Base-by-base conservation (phyloP, 768 basidiomycete genomes). In the Naematelia encephala region DNA sequence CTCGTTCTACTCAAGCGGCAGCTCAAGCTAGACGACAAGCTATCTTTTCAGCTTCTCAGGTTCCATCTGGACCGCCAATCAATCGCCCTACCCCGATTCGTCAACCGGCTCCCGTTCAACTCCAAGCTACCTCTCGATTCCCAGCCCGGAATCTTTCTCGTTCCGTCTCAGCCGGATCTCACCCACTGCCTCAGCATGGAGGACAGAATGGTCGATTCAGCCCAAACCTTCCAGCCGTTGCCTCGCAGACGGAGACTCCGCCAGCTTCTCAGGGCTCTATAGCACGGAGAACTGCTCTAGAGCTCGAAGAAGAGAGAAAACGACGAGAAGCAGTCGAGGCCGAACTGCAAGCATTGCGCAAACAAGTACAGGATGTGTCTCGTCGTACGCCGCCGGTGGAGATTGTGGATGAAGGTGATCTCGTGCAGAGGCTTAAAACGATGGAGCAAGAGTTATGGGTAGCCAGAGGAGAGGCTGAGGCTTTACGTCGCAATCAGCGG, bases 391-490 rank as follows among this genome's bases (percentile, higher is more conserved):
- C 21, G 23, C 39, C 14, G 22, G 50, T 19, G 25, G 42, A 29
- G 23, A 12, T 26, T 3, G 46, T 22, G 54, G 51, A 52, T 26
- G 52, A 50, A n/a, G 61, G 50, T 16, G 57, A 55, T 4, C 34
- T 52, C 2, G 54, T 55, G 47, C 23, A 56, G 28, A 61, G 48
- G 47, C 50, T 59, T 2, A 52, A 60, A 29, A 61, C 54, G 19
- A 23, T 73, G n/a, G 61, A 70, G 44, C 29, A 50, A 10, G 59
- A 70, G 45, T 39, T 73, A 0, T 73, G 66, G 61, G 57, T 50
- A n/a, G 64, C 66, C 0, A 57, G 64, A 50, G 71, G 71, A 2
- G 68, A 66, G 64, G 71, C 64, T 1, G 62, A 64, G 46, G 67
- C 52, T 5, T 21, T 73, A 19, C 60, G 68, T 12, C 27, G 68